Evolutionary conservation across 805 yeast genomes (phyloP).

Genomic region (Jamesozyma jinghongensis): DNA sequence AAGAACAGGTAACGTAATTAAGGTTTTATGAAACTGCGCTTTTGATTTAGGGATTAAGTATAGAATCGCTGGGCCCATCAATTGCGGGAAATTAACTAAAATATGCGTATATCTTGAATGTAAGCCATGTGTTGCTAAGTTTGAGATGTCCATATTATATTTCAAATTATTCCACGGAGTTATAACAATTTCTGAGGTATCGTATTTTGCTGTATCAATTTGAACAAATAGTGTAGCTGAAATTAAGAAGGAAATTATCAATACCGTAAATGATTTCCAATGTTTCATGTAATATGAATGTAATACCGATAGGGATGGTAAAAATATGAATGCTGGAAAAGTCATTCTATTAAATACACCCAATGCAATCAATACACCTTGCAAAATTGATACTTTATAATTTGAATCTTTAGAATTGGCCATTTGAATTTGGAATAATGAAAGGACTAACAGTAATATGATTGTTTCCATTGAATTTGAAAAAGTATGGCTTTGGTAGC

Average conservation of each 20-base stretch:
- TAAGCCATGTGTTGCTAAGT: conserved; percentile 70
- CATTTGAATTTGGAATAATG: conserved; percentile 29
- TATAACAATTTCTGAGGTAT: conserved; percentile 29
- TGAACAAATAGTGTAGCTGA: conserved; percentile 34
- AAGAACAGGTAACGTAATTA: conserved; percentile 41
- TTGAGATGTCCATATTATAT: conserved; percentile 54
- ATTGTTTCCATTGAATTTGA: conserved; percentile 77
- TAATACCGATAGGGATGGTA: conserved; percentile 47
- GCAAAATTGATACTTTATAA: conserved; percentile 13
- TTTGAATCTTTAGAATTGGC: conserved; percentile 1
- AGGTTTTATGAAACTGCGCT: conserved; percentile 8
- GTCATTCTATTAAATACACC: conserved; percentile 85
- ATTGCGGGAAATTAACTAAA: conserved; percentile 64
- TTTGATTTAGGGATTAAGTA: conserved; percentile 28
- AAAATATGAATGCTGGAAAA: conserved; percentile 60
- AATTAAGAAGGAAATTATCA: conserved; percentile 30
- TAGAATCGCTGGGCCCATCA: conserved; percentile 64
- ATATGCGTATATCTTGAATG: conserved; percentile 74
- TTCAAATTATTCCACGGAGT: conserved; percentile 70
- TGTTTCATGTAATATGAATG: conserved; percentile 35
- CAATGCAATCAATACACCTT: conserved; percentile 46
- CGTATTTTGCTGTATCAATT: conserved; percentile 47
- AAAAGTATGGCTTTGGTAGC: conserved; percentile 78
- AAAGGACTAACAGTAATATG: conserved; percentile 34
- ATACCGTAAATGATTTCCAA: conserved; percentile 25